phyloP scores from a whole-genome alignment of 345 rosid genomes.

The Arabidopsis arenosa region DNA sequence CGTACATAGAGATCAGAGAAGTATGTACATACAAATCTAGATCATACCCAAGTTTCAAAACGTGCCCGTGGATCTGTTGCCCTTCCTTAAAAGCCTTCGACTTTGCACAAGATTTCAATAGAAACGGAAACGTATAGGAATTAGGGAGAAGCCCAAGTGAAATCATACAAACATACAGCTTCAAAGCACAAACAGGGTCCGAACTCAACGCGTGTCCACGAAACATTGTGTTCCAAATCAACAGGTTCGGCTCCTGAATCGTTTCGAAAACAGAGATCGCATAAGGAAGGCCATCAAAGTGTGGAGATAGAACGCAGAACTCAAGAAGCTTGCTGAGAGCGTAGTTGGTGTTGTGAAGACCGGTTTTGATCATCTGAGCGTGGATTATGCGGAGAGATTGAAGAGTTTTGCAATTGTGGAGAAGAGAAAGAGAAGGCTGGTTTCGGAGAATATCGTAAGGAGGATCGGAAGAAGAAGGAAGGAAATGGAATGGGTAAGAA shows the following conservation, averaged over 20 bases:
- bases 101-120: conserved; percentile 66
- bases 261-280: conserved; percentile 60
- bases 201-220: conserved; percentile 61
- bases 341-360: conserved; percentile 76
- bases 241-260: conserved; percentile 59
- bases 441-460: conserved; percentile 63
- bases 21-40: conserved; percentile 64
- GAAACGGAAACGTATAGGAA: conserved; percentile 65
- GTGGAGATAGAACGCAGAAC: conserved; percentile 63
- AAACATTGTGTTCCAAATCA: conserved; percentile 68
- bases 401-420: conserved; percentile 58
- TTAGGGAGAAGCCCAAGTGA: conserved; percentile 56
- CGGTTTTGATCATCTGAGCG: conserved; percentile 65
- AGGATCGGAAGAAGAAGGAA: conserved; percentile 64
- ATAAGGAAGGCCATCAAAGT: conserved; percentile 57
- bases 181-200: conserved; percentile 52
- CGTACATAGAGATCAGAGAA: conserved; percentile 73
- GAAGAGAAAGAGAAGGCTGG: conserved; percentile 68
- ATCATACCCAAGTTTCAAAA: conserved; percentile 62
- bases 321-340: conserved; percentile 74
- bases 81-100: conserved; percentile 50
- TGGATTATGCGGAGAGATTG: conserved; percentile 60
- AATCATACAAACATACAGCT: conserved; percentile 58
- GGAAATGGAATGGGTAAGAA: conserved; percentile 52
- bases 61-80: conserved; percentile 62